Base-by-base conservation (phyloP, 2,329 filamentous ascomycete genomes). In the Chaetomium olivaceum region DNA sequence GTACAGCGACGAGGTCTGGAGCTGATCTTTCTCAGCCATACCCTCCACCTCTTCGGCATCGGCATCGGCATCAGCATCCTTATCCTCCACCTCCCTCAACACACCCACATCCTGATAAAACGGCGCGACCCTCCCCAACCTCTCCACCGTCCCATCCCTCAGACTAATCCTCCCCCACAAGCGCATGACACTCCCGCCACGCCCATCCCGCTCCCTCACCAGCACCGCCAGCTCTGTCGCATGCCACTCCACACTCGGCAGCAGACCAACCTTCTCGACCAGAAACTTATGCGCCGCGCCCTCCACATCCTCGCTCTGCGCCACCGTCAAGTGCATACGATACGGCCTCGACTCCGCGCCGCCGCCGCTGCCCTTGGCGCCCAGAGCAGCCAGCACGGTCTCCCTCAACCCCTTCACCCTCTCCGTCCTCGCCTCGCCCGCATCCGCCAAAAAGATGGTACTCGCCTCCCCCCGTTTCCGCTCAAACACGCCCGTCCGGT, bases 271-370 rank as follows among this genome's bases (percentile, higher is more conserved):
- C 70, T 89, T 88, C 23, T 83, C 77, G 4, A 85, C 65, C 5
- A 88, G 73, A 39, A 82, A 84, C 8, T 81, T 76, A 66, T 85
- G 81, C n/a, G 80, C 75, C 21, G 79, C 77, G 5, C 78, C 75
- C 4, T 76, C 72, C 11, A 76, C 70, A 27, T 85, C 80, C 43
- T 82, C 79, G 51, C 80, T 85, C 70, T 90, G 87, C 0, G 84
- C 88, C 27, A 90, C 76, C 0, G 86, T 89, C 75, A 90, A 75
- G 73, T 90, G 87, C 71, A 80, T 78, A 14, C 74, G 77, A 65
- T 79, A 83, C 63, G 4, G 65, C 64, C 3, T 77, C 74, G 1
- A 76, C 75, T 6, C 1, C 14, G 69, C 63, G 4, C 66, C 65
- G 4, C 65, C 36, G 48, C 76, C 27, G 27, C 27, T 6, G 48